A percentile compares a stretch with the other conserved stretches of the same genome.
These are phyloP conservation scores for Magnaporthiopsis poae DNA, from an alignment of 2,329 filamentous ascomycete genomes.

Conservation along the genomic window DNA sequence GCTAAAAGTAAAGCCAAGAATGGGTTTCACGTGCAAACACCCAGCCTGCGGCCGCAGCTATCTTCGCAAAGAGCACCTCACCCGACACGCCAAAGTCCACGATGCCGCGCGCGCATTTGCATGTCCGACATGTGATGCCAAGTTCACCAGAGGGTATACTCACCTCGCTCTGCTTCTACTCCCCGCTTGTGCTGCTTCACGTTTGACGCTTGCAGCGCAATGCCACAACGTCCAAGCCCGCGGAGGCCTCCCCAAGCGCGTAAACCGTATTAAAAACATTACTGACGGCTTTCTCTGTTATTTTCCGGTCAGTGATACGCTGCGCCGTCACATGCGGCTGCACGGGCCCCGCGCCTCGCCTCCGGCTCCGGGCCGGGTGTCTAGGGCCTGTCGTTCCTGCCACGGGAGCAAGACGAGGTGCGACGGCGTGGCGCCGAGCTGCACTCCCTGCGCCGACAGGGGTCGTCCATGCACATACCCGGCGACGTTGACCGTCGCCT, in stretches of 20 bases:
- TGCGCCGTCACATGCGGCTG: slow-evolving; percentile 6
- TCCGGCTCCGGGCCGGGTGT: slow-evolving; percentile 1
- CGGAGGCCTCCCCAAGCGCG: neutral
- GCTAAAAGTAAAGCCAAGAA: too few species aligned
- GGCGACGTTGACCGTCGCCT: neutral
- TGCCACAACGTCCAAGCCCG: neutral
- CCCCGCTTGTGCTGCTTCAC: neutral
- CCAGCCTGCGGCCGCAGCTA: slow-evolving; percentile 1
- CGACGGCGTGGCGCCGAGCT: slow-evolving; percentile 3
- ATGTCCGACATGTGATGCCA: slow-evolving; percentile 3
- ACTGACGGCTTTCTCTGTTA: neutral
- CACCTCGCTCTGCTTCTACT: neutral
- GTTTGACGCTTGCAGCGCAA: neutral
- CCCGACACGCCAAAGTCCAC: slow-evolving; percentile 2
- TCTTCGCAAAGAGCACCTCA: slow-evolving; percentile 7
- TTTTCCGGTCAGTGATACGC: neutral
- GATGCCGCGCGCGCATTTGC: slow-evolving; percentile 1
- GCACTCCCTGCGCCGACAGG: slow-evolving; percentile 2
- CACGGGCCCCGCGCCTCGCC: slow-evolving; percentile 2
- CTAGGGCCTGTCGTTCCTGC: slow-evolving; percentile 4
- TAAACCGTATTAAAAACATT: neutral
- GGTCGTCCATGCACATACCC: slow-evolving; percentile 1
- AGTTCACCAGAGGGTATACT: slow-evolving; percentile 5
- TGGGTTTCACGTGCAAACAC: too few species aligned
- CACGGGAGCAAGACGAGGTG: slow-evolving; percentile 6